Evolutionary conservation across 176 grass and related monocot species (phyloP).

Genomic region (Juncus inflexus): DNA sequence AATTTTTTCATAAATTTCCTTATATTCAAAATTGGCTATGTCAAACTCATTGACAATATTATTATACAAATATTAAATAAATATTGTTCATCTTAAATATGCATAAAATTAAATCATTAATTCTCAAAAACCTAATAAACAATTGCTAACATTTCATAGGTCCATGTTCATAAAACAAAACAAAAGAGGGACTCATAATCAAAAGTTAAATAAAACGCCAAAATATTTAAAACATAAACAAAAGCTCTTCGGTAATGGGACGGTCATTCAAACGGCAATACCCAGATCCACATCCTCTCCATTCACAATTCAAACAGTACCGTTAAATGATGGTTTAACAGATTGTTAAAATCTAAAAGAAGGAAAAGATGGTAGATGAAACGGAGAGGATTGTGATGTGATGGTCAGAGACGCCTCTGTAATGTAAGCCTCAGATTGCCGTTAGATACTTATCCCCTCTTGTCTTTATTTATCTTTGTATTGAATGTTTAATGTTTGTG

Average conservation of each 20-base stretch:
- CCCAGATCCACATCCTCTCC: background rate
- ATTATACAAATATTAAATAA: too few species aligned
- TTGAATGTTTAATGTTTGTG: too few species aligned
- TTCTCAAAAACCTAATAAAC: too few species aligned
- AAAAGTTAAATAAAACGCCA: constrained; percentile 5
- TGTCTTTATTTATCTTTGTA: background rate
- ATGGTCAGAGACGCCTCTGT: background rate
- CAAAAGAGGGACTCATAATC: background rate
- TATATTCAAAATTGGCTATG: too few species aligned
- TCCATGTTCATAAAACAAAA: too few species aligned
- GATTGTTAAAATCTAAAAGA: background rate
- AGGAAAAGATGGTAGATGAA: background rate
- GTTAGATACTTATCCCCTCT: constrained; percentile 16
- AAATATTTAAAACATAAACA: background rate
- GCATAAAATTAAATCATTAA: too few species aligned
- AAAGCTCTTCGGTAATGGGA: background rate
- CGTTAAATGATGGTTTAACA: too few species aligned
- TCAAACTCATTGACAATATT: too few species aligned
- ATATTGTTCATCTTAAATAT: too few species aligned
- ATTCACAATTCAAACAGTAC: background rate
- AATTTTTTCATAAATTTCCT: too few species aligned
- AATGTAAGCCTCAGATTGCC: background rate
- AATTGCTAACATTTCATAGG: too few species aligned
- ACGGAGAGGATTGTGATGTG: background rate
- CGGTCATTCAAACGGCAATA: constrained; percentile 2